Percentiles rank a stretch among this genome's conserved stretches.
Conservation (phyloP, 441 rosid genomes). For the Populus hybrid region DNA sequence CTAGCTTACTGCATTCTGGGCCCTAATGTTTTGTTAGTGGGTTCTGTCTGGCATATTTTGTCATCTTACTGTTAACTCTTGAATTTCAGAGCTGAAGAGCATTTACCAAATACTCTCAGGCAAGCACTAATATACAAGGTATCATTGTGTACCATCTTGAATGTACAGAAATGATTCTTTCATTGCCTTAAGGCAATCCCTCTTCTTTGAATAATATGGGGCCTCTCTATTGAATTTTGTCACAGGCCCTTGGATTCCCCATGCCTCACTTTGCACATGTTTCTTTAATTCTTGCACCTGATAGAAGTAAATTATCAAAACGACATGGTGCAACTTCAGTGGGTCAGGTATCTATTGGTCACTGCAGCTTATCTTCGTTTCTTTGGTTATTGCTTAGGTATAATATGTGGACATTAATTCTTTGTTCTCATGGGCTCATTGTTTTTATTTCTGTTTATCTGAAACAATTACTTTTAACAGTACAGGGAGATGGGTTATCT, state of each 20-base stretch:
- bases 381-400: constrained; percentile 7
- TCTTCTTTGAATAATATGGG: neutral
- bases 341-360: constrained; percentile 53
- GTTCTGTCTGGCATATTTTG: neutral
- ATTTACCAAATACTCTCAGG: constrained; percentile 85
- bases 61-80: constrained; percentile 18
- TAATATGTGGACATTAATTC: constrained; percentile 1
- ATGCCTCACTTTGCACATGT: constrained; percentile 96
- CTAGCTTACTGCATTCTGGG: neutral
- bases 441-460: neutral
- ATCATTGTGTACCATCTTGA: constrained; percentile 10
- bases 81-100: constrained; percentile 83
- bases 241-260: constrained; percentile 82
- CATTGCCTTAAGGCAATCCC: too few species aligned
- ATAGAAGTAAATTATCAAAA: constrained; percentile 91
- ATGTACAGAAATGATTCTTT: neutral
- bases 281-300: constrained; percentile 93
- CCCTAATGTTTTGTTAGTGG: neutral
- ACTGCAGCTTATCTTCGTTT: constrained; percentile 2
- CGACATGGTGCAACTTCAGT: constrained; percentile 97
- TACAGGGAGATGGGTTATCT: constrained; percentile 93
- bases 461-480: constrained; percentile 31
- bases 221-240: constrained; percentile 18
- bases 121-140: constrained; percentile 93
- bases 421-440: constrained; percentile 2